These are phyloP conservation scores for Grammothele lineata DNA, from an alignment of 768 basidiomycete genomes.

Conservation along the genomic window DNA sequence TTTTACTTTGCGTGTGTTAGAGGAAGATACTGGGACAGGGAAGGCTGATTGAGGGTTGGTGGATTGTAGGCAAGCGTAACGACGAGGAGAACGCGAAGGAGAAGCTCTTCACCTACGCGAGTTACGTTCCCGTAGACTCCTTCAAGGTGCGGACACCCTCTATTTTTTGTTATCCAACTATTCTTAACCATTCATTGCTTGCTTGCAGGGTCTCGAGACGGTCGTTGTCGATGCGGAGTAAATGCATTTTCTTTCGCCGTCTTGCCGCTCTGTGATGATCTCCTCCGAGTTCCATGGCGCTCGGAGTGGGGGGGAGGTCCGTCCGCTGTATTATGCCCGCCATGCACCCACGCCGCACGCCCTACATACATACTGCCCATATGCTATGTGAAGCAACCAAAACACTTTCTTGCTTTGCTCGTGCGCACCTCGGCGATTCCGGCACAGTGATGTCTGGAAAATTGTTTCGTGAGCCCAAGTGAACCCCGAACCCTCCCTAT, in stretches of 20 bases:
- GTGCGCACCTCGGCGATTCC: too few species aligned
- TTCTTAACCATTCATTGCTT: too few species aligned
- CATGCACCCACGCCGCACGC: conserved; percentile 23
- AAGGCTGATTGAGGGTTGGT: neutral
- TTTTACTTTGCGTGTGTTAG: neutral
- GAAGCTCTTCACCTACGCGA: conserved; percentile 92
- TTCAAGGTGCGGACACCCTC: conserved; percentile 68
- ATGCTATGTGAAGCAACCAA: conserved; percentile 27
- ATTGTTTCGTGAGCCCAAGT: too few species aligned
- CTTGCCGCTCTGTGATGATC: conserved; percentile 10
- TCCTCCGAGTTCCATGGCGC: conserved; percentile 5
- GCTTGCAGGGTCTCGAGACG: conserved; percentile 75
- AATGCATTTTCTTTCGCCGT: conserved; percentile 20
- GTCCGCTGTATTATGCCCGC: conserved; percentile 18
- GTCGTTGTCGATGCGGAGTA: conserved; percentile 79
- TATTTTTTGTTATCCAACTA: conserved; percentile 11
- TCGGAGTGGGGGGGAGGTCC: conserved; percentile 12
- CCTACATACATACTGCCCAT: conserved; percentile 19
- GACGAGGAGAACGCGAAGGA: conserved; percentile 99
- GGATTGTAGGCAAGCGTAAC: conserved; percentile 84
- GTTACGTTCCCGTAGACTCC: conserved; percentile 66
- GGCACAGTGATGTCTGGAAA: too few species aligned
- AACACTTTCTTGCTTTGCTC: conserved; percentile 3
- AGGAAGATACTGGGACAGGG: too few species aligned
- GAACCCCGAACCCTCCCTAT: too few species aligned